Percentiles rank a stretch among this genome's conserved stretches.
These are phyloP conservation scores for Pythium rishiriense DNA, from an alignment of 352 stramenopile genomes.

Conservation along the genomic window DNA sequence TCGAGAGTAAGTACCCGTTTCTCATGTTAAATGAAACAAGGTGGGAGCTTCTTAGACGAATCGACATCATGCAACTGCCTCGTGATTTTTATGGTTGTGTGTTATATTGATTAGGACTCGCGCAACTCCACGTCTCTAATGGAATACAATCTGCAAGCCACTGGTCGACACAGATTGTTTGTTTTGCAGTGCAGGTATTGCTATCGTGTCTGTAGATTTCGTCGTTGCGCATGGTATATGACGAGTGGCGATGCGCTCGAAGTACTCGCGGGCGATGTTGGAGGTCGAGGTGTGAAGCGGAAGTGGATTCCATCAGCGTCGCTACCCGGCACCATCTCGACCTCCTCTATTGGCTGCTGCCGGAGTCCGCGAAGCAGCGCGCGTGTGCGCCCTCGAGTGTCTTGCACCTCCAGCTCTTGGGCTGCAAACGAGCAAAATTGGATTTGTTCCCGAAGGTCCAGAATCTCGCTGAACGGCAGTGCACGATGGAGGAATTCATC, in stretches of 20 bases:
- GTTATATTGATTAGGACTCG: neutral
- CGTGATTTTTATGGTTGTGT: neutral
- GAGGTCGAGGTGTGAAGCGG: constrained; percentile 5
- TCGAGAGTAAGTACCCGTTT: constrained; percentile 63
- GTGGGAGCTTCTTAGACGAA: constrained; percentile 2
- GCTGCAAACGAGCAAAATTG: constrained; percentile 42
- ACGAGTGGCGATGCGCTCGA: neutral
- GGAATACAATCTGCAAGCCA: neutral
- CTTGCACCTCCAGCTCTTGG: constrained; percentile 28
- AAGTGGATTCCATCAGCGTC: constrained; percentile 10
- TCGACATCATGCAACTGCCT: neutral
- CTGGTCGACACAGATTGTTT: neutral
- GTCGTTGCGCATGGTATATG: neutral
- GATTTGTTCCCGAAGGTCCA: constrained; percentile 48
- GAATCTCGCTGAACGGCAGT: constrained; percentile 45
- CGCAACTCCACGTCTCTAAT: constrained; percentile 6
- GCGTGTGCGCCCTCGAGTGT: constrained; percentile 30
- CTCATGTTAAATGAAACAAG: neutral
- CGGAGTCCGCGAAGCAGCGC: constrained; percentile 49
- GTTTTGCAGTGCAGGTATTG: constrained; percentile 24
- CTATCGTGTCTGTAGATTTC: constrained; percentile 25
- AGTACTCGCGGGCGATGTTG: neutral
- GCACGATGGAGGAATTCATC: constrained; percentile 47
- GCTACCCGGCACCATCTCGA: constrained; percentile 22
- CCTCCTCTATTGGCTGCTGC: constrained; percentile 43